phyloP scores from a whole-genome alignment of 2,329 filamentous ascomycete genomes.

The Periglandula ipomoeae region DNA sequence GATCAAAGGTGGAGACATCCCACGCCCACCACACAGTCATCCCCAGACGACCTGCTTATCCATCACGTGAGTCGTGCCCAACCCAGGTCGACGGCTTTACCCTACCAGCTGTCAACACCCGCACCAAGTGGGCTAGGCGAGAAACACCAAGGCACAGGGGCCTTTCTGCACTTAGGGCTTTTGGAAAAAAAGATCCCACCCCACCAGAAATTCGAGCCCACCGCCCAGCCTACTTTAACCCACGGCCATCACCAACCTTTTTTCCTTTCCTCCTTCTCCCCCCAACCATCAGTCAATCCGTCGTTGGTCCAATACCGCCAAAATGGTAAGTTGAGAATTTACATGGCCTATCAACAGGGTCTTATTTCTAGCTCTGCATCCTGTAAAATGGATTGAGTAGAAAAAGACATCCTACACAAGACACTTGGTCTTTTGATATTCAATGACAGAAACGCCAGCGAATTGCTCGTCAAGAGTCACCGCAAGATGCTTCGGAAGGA shows the following conservation, averaged over 20 bases:
- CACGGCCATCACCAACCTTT: neutral
- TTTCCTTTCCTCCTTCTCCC: conserved; percentile 18
- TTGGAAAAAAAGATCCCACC: conserved; percentile 20
- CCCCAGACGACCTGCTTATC: neutral
- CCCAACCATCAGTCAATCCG: conserved; percentile 23
- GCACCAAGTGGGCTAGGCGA: conserved; percentile 11
- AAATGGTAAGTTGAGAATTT: conserved; percentile 59
- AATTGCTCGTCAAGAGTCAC: conserved; percentile 54
- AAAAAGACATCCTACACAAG: neutral
- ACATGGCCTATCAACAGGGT: conserved; percentile 22
- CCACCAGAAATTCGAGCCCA: conserved; percentile 28
- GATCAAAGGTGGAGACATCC: neutral
- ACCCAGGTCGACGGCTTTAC: conserved; percentile 18
- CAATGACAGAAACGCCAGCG: conserved; percentile 34
- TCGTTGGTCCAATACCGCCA: conserved; percentile 47
- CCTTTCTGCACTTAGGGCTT: conserved; percentile 28
- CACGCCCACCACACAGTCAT: neutral
- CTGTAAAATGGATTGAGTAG: neutral
- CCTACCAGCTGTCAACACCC: neutral
- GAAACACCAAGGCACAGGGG: conserved; percentile 12
- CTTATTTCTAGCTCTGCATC: neutral
- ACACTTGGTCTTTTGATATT: neutral
- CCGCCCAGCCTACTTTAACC: neutral
- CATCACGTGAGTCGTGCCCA: conserved; percentile 31
- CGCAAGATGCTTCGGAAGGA: conserved; percentile 97